Evolutionary conservation across 306 rosid species (phyloP), one percentile per base, ranked within the genome.

Genomic region (Abrus pulchellus): DNA sequence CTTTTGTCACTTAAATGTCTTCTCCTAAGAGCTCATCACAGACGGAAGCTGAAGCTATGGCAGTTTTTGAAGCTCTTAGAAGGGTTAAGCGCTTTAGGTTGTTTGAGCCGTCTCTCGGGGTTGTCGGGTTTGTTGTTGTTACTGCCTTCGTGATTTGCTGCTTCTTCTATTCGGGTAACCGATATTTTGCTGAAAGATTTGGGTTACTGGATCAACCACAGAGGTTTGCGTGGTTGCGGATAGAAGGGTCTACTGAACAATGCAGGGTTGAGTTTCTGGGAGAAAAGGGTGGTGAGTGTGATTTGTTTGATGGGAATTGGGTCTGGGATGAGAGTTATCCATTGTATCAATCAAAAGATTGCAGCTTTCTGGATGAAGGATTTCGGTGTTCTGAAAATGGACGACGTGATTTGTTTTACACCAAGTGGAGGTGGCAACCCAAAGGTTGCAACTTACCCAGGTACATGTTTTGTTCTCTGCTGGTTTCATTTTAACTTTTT

Each of bases 391-490:
- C 90, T 38, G 97, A 94, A 87, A 94, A 92, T 87, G 98, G 98
- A 14, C 87, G 98, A 1, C 97, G 91, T 77, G 97, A 94, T 86
- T 89, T 87, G 86, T 90, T 88, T 78, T 92, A 94, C 87, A 89
- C 97, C 48, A 87, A 94, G 85, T 94, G 98, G 97, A 92, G 96
- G 88, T 92, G 98, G 98, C 98, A 94, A 71, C 98, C 98, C 50
- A 89, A 78, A 64, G 38, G 54, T 55, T 94, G 98, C 85, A 90
- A 90, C 87, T 82, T 94, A 85, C 97, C 98, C 78, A 92, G 98
- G 98, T 93, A 52, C 3, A 6, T 13, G 14, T 40, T 5, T 65
- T 76, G 52, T 62, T 63, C 9, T 49, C 14, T 60, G 1, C 0
- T 61, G 65, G 27, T 72, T 72, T 72, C 50, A 27, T 27, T 14